Base-by-base conservation (phyloP, 169 alveolate genomes). In the Besnoitia besnoiti region DNA sequence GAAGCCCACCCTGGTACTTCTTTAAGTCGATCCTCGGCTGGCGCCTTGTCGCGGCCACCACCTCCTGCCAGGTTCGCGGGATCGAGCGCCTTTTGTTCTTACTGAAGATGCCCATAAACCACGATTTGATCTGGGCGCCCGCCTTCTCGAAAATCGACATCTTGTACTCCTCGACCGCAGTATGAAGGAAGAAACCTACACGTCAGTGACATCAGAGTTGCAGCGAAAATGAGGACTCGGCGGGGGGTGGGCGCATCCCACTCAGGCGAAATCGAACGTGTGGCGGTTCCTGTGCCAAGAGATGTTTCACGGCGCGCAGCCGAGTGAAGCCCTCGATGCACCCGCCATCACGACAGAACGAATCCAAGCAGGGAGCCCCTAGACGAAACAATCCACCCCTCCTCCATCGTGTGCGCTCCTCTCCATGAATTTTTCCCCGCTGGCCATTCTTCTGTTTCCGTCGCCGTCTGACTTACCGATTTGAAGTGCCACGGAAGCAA, bases 151-250 rank as follows among this genome's bases (percentile, higher is more conserved):
- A 61, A n/a, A 80, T 2, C 37, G 46, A 55, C 27, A 33, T 42
- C 47, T 90, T 49, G 51, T 27, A 90, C 85, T 79, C 93, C 47
- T 80, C 90, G 30, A 77, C 90, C 40, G 55, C 90, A 10, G 90
- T 51, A 40, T 90, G 93, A 39, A 90, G 50, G 90, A 55, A 90
- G 90, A 90, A 90, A 49, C 89, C 93, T 90, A 89, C 40, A 27
- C 12, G 51, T 27, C 30, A 35, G 10, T 33, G 44, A 19, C 5
- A 77, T 8, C 55, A 77, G 55, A 73, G 10, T 14, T 21, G 62
- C n/a, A 51, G 12, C 12, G 27, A 1, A 35, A n/a, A 35, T 7
- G 40, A 16, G 47, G 12, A 16, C 19, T 10, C 42, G 44, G 82
- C 82, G 44, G 40, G 0, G 82, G 0, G 82, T n/a, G n/a, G n/a